Evolutionary conservation across 2,329 filamentous ascomycete genomes (phyloP).

Genomic region (Escovopsis sp.): DNA sequence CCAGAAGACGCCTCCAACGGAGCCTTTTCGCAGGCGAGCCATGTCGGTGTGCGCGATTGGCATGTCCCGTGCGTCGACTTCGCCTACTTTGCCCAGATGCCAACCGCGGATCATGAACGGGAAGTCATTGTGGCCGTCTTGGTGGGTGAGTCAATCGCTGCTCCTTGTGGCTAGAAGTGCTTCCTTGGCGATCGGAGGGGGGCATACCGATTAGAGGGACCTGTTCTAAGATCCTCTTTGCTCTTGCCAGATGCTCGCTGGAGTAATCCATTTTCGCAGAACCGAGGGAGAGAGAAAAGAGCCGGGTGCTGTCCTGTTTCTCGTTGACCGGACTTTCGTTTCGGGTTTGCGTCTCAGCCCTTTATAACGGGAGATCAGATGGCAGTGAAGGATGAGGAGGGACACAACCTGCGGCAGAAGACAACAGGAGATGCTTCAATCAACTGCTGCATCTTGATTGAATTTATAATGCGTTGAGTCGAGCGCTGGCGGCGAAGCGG

Average conservation of each 20-base stretch:
- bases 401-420: too few relatives aligned
- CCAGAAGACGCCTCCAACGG: constrained; percentile 71
- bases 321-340: too few relatives aligned
- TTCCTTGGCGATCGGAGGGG: too few relatives aligned
- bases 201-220: neutral
- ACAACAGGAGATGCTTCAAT: too few relatives aligned
- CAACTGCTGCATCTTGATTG: too few relatives aligned
- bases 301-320: too few relatives aligned
- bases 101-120: constrained; percentile 49
- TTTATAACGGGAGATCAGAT: too few relatives aligned
- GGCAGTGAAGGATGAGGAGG: too few relatives aligned
- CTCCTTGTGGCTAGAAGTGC: neutral
- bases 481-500: too few relatives aligned
- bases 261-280: neutral
- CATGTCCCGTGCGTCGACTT: constrained; percentile 46
- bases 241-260: neutral
- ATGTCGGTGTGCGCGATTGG: constrained; percentile 55
- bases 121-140: constrained; percentile 76
- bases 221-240: neutral
- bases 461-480: too few relatives aligned
- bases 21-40: constrained; percentile 51
- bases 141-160: neutral
- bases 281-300: too few relatives aligned
- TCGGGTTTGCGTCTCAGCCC: too few relatives aligned
- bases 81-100: constrained; percentile 49